These are phyloP conservation scores for Alternaria sp. DNA, from an alignment of 2,329 filamentous ascomycete species.

Conservation along the genomic window DNA sequence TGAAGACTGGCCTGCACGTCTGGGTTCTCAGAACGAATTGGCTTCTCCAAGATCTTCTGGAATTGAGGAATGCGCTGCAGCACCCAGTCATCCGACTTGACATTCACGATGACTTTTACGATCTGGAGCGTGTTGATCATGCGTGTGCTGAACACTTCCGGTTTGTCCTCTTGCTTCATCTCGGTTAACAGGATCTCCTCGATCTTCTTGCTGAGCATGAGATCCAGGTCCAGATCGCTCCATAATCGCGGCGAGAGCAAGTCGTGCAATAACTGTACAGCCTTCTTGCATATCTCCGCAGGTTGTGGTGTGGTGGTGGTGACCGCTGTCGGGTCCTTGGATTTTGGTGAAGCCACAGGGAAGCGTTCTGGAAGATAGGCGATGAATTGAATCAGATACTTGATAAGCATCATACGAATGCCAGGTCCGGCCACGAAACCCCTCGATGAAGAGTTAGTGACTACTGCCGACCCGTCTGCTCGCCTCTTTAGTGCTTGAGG, in stretches of 20 bases:
- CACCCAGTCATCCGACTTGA: slow-evolving; percentile 91
- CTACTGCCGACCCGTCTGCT: slow-evolving; percentile 67
- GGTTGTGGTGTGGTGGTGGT: slow-evolving; percentile 55
- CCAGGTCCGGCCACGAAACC: slow-evolving; percentile 54
- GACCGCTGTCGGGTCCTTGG: slow-evolving; percentile 49
- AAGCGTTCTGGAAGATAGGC: slow-evolving; percentile 87
- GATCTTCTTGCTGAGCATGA: slow-evolving; percentile 83
- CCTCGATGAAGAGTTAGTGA: slow-evolving; percentile 59
- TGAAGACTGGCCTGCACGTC: slow-evolving; percentile 95
- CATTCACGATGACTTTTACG: slow-evolving; percentile 84
- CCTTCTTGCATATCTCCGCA: slow-evolving; percentile 84
- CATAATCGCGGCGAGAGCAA: slow-evolving; percentile 87
- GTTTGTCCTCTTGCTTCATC: slow-evolving; percentile 54
- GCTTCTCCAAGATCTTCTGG: slow-evolving; percentile 89
- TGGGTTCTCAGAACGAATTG: slow-evolving; percentile 83
- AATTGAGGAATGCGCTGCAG: slow-evolving; percentile 75
- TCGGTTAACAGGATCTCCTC: slow-evolving; percentile 85
- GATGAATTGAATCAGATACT: slow-evolving; percentile 95
- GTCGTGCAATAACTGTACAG: slow-evolving; percentile 80
- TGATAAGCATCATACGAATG: slow-evolving; percentile 81
- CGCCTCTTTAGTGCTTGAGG: slow-evolving; percentile 75
- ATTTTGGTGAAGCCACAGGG: slow-evolving; percentile 62
- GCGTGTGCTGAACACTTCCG: slow-evolving; percentile 78
- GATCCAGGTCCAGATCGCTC: slow-evolving; percentile 87
- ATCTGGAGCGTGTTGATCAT: slow-evolving; percentile 96